Base-by-base conservation (phyloP, 805 yeast species). In the Kuraishia ogatae region DNA sequence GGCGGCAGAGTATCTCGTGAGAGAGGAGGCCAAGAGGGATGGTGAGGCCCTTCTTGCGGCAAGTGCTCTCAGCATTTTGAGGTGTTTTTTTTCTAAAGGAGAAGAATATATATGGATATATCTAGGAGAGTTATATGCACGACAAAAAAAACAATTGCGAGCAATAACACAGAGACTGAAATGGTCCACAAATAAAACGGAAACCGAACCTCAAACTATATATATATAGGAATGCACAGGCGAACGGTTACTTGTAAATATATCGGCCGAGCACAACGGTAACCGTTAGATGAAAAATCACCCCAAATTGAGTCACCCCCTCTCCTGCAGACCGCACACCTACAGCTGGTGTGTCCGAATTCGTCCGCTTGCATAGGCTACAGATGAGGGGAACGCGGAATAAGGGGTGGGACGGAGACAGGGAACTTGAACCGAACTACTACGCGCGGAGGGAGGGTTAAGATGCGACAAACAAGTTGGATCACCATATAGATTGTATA, bases 1-100 rank as follows among this genome's bases (percentile, higher is more conserved):
- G 53, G 53, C 59, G 48, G 59, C 58, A 26, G 58, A 51, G 57
- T 49, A 24, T 57, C 46, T 17, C 55, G 43, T 23, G 55, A 57
- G 4, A 10, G 43, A 35, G 43, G 43, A 35, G 17, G 43, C 43
- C 43, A 35, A 35, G 17, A 35, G 13, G 2, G 43, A 35, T 35
- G 43, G 43, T 3, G 17, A 3, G 17, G 43, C 43, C 43, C 43
- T 35, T 35, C 43, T 35, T 8, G 43, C 43, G 43, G 43, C 43
- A 11, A 35, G 43, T 35, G 43, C 43, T 8, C 43, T 35, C 7
- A 35, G 43, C 43, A 35, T 35, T 35, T 35, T 35, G n/a, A 3
- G 43, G 43, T 15, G 6, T 5, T 8, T 35, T 35, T 8, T 35
- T 35, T 35, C n/a, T 35, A 15, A 11, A 11, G 35, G 35, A 11